A percentile compares a stretch with the other conserved stretches of the same genome.
Conservation (phyloP, 192 early-diverging fungal genomes). For the Coemansia furcata region DNA sequence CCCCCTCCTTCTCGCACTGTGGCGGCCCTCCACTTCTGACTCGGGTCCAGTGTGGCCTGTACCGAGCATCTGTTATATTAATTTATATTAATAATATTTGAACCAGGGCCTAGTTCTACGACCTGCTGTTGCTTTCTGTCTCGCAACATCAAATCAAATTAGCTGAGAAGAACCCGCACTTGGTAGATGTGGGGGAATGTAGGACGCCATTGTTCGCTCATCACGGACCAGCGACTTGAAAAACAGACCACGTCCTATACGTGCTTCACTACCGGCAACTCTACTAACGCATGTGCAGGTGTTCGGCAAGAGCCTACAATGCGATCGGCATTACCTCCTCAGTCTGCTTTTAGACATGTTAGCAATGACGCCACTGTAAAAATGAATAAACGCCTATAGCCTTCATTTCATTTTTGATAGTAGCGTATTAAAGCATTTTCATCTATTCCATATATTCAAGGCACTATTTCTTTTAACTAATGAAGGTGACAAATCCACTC, state of each 20-base stretch:
- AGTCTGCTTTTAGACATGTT: neutral
- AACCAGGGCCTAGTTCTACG: neutral
- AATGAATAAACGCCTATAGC: neutral
- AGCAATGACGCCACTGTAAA: neutral
- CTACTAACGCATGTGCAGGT: neutral
- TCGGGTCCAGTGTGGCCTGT: constrained; percentile 1
- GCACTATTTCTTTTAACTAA: neutral
- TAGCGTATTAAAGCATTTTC: neutral
- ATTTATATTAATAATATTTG: neutral
- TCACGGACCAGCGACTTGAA: neutral
- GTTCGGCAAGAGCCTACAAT: constrained; percentile 4
- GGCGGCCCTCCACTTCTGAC: neutral
- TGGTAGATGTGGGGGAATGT: neutral
- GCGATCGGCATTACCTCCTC: neutral
- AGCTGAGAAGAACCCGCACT: neutral
- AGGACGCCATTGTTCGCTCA: neutral
- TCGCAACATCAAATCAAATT: neutral
- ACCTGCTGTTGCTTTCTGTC: neutral
- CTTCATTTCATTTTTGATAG: neutral
- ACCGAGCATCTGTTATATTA: neutral
- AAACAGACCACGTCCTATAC: neutral
- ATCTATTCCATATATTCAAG: neutral
- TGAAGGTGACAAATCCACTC: neutral
- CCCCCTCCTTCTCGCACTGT: neutral
- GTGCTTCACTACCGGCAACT: neutral